A percentile compares a stretch with the other conserved stretches of the same genome.
Evolutionary conservation across 2,329 filamentous ascomycete species (phyloP).

Genomic region (Aulographum hederae): DNA sequence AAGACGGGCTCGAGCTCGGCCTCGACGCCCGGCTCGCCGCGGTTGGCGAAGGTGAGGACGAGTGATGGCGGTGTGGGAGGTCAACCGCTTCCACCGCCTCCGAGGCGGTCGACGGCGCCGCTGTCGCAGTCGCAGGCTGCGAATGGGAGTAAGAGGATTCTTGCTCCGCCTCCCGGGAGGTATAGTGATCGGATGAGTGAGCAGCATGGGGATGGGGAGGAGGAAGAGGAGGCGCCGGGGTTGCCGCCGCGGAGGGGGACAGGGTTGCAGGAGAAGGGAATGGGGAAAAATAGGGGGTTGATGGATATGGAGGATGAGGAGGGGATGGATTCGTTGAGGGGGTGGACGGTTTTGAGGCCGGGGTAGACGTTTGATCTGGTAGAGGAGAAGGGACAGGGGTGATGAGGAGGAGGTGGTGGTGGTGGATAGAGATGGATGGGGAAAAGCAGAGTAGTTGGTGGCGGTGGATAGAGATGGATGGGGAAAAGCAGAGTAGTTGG

Average conservation of each 20-base stretch:
- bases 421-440: too few species aligned
- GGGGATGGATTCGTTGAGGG: slow-evolving; percentile 14
- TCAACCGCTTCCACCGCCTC: neutral
- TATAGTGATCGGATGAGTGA: neutral
- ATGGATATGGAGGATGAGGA: slow-evolving; percentile 17
- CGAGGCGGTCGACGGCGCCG: neutral
- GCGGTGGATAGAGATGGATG: too few species aligned
- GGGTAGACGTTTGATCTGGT: too few species aligned
- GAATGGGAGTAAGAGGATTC: neutral
- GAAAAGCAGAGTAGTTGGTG: too few species aligned
- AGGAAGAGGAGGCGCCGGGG: slow-evolving; percentile 9
- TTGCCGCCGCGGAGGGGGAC: slow-evolving; percentile 16
- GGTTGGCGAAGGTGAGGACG: too few species aligned
- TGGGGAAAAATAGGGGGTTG: slow-evolving; percentile 8
- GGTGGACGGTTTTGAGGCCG: slow-evolving; percentile 21
- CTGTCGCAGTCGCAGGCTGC: neutral
- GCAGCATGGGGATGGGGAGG: slow-evolving; percentile 9
- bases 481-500: too few species aligned
- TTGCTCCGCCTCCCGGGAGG: slow-evolving; percentile 2
- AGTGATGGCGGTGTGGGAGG: too few species aligned
- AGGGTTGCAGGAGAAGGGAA: slow-evolving; percentile 5
- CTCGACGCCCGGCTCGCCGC: neutral
- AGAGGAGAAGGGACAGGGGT: too few species aligned
- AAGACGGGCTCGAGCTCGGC: neutral
- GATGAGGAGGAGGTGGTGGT: too few species aligned